phyloP scores from a whole-genome alignment of 345 rosid species.

The Ceriops decandra region DNA sequence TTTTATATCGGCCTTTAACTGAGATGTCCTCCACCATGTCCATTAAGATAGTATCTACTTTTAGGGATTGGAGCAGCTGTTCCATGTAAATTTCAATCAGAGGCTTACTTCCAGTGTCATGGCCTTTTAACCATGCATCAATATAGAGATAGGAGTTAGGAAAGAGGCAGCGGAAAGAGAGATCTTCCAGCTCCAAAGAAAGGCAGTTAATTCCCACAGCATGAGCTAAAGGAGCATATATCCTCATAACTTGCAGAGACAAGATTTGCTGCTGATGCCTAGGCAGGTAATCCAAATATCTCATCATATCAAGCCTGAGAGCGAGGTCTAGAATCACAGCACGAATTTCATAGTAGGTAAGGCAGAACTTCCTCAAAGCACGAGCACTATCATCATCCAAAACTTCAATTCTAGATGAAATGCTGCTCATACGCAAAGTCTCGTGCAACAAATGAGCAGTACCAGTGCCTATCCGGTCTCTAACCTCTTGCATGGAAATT shows the following conservation, averaged over 20 bases:
- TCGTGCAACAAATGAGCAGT: constrained; percentile 88
- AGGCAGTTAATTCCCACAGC: constrained; percentile 59
- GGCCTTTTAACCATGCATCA: constrained; percentile 76
- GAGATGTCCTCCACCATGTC: constrained; percentile 56
- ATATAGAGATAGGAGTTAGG: constrained; percentile 75
- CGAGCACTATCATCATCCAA: constrained; percentile 76
- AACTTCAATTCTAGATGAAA: constrained; percentile 60
- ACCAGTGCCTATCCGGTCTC: constrained; percentile 65
- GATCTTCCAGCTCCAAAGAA: constrained; percentile 88
- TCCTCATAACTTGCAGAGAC: constrained; percentile 73
- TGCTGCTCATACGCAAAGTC: constrained; percentile 62
- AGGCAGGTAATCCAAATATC: constrained; percentile 75
- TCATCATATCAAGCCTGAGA: constrained; percentile 81
- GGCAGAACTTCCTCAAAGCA: constrained; percentile 74
- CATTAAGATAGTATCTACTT: constrained; percentile 44
- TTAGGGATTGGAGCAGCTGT: constrained; percentile 56
- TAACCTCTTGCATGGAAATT: constrained; percentile 51
- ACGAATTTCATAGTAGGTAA: constrained; percentile 82
- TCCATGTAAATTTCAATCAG: constrained; percentile 60
- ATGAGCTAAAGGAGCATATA: constrained; percentile 86
- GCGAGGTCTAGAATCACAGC: constrained; percentile 76
- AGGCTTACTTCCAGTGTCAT: constrained; percentile 58
- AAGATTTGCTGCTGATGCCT: constrained; percentile 64
- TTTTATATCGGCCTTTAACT: constrained; percentile 77
- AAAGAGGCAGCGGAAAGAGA: constrained; percentile 71